phyloP scores from a whole-genome alignment of 768 basidiomycete species.

The Suillus americanus region DNA sequence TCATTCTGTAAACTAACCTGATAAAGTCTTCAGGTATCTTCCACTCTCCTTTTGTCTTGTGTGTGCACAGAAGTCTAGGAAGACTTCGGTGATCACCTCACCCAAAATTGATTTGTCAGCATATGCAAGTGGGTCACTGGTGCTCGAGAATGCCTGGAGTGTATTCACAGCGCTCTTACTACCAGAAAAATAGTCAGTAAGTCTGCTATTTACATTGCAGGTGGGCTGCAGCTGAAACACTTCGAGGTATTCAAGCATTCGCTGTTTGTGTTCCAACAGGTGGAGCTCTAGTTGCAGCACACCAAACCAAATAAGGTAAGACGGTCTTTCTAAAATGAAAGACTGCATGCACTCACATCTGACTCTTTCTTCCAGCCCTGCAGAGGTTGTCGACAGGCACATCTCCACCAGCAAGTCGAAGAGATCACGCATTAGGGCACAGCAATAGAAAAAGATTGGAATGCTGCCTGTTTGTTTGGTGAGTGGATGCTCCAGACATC shows the following conservation, averaged over 20 bases:
- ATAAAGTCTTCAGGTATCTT: constrained; percentile 4
- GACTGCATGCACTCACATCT: constrained; percentile 14
- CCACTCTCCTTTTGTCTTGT: background rate
- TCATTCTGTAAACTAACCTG: no score
- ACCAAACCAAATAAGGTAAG: no score
- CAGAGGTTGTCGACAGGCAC: constrained; percentile 16
- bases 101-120: constrained; percentile 13
- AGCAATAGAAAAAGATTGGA: constrained; percentile 19
- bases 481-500: no score
- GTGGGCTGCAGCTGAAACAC: background rate
- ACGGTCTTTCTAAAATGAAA: no score
- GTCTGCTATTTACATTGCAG: background rate
- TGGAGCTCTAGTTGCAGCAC: constrained; percentile 20
- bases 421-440: constrained; percentile 21
- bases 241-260: constrained; percentile 16
- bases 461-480: constrained; percentile 10
- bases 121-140: constrained; percentile 1
- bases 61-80: constrained; percentile 12
- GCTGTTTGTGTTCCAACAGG: constrained; percentile 12
- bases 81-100: constrained; percentile 22
- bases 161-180: background rate
- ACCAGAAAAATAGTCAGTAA: background rate
- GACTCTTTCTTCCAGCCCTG: constrained; percentile 22
- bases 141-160: background rate
- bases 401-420: constrained; percentile 26